phyloP scores from a whole-genome alignment of 1,284 basidiomycete genomes.

The Exsudoporus floridanus region DNA sequence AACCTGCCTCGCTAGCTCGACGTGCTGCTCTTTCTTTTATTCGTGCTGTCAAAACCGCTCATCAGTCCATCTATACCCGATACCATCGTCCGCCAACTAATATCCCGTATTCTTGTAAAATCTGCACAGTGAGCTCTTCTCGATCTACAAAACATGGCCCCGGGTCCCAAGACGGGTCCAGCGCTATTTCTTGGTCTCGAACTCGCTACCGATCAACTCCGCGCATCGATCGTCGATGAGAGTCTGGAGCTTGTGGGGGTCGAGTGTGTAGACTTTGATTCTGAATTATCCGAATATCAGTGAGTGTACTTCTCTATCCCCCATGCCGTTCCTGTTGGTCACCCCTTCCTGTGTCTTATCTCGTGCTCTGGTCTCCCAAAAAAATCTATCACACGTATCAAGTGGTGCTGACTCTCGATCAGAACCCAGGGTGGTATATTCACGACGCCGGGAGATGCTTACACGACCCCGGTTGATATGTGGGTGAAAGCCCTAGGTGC shows the following conservation, averaged over 20 bases:
- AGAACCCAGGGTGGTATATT: slow-evolving; percentile 84
- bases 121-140: slow-evolving; percentile 1
- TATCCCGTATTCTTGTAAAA: slow-evolving; percentile 11
- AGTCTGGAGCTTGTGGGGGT: slow-evolving; percentile 74
- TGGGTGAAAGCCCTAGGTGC: slow-evolving; percentile 79
- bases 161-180: slow-evolving; percentile 51
- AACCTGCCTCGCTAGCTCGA: slow-evolving; percentile 1
- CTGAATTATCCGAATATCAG: slow-evolving; percentile 77
- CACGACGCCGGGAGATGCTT: slow-evolving; percentile 79
- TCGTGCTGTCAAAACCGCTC: slow-evolving; percentile 11
- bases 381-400: slow-evolving; percentile 7
- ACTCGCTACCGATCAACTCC: slow-evolving; percentile 75
- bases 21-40: slow-evolving; percentile 7
- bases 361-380: not conserved
- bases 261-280: slow-evolving; percentile 77
- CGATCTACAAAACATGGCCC: slow-evolving; percentile 42
- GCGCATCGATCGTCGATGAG: slow-evolving; percentile 78
- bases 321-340: slow-evolving; percentile 6
- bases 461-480: slow-evolving; percentile 82
- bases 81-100: slow-evolving; percentile 26
- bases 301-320: slow-evolving; percentile 41
- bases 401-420: slow-evolving; percentile 18
- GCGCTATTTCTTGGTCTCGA: slow-evolving; percentile 75
- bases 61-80: slow-evolving; percentile 29
- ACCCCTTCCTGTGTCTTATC: not conserved